These are phyloP conservation scores for Jacaranda mimosifolia DNA, from an alignment of 257 asterid genomes.

Conservation along the genomic window DNA sequence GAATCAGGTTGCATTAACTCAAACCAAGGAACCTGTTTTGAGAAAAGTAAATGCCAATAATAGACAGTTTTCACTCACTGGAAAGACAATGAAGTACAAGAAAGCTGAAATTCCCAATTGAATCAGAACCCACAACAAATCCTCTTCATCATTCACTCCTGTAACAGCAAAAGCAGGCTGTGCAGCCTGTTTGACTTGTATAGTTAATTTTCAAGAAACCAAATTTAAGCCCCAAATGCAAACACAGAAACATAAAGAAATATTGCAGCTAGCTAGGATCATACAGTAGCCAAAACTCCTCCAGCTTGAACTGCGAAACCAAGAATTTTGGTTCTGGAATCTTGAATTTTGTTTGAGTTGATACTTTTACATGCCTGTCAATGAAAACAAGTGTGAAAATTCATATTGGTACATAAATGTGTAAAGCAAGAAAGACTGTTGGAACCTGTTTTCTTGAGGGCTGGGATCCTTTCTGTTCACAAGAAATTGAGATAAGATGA, in stretches of 20 bases:
- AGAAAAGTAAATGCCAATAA: not conserved
- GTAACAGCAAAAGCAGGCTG: conserved; percentile 78
- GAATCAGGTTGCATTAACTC: not conserved
- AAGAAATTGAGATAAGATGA: conserved; percentile 44
- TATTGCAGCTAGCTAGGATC: conserved; percentile 5
- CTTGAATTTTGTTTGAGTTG: conserved; percentile 27
- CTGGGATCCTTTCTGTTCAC: conserved; percentile 32
- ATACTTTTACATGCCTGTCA: conserved; percentile 41
- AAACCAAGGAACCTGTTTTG: not conserved
- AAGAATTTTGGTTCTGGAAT: conserved; percentile 39
- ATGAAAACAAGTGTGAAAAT: conserved; percentile 11
- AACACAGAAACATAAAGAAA: not conserved
- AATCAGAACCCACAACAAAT: conserved; percentile 61
- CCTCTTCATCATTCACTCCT: conserved; percentile 71
- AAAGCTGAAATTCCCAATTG: conserved; percentile 78
- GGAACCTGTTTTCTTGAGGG: conserved; percentile 42
- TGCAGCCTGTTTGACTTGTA: conserved; percentile 49
- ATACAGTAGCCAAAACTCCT: conserved; percentile 66
- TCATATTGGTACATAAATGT: not conserved
- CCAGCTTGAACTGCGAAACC: conserved; percentile 68
- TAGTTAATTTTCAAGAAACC: conserved; percentile 3
- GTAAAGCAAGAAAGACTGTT: not conserved
- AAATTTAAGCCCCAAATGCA: not conserved
- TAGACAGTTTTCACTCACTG: conserved; percentile 54
- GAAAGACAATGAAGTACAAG: conserved; percentile 72